phyloP scores from a whole-genome alignment of 139 green algal genomes.

The Closterium sp. region DNA sequence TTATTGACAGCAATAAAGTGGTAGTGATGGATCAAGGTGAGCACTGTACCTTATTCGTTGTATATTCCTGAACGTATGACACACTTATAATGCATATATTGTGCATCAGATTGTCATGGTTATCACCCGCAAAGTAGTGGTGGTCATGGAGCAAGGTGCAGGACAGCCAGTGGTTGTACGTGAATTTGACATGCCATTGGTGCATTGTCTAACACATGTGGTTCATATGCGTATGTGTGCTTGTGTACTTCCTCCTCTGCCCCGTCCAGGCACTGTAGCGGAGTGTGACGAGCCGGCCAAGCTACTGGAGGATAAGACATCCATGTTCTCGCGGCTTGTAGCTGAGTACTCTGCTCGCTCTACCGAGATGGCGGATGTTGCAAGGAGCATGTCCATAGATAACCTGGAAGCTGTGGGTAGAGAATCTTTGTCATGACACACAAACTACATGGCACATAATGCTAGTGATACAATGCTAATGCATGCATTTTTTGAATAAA shows the following conservation, averaged over 20 bases:
- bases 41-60: neutral
- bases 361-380: neutral
- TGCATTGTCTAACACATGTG: too few species aligned
- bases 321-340: neutral
- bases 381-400: neutral
- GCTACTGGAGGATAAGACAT: neutral
- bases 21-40: constrained; percentile 25
- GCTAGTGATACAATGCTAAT: too few species aligned
- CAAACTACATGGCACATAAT: too few species aligned
- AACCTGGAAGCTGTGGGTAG: neutral
- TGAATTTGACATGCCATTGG: too few species aligned
- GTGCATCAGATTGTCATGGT: neutral
- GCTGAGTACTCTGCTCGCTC: neutral
- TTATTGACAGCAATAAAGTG: constrained; percentile 61
- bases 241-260: neutral
- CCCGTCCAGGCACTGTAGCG: neutral
- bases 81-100: neutral
- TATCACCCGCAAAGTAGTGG: neutral
- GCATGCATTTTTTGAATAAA: too few species aligned
- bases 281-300: neutral
- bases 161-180: too few species aligned
- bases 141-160: neutral
- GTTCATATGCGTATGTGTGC: too few species aligned
- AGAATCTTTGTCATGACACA: neutral
- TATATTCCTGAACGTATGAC: too few species aligned